Evolutionary conservation across 1,284 basidiomycete genomes (phyloP).

Genomic region (Boletus smithii): DNA sequence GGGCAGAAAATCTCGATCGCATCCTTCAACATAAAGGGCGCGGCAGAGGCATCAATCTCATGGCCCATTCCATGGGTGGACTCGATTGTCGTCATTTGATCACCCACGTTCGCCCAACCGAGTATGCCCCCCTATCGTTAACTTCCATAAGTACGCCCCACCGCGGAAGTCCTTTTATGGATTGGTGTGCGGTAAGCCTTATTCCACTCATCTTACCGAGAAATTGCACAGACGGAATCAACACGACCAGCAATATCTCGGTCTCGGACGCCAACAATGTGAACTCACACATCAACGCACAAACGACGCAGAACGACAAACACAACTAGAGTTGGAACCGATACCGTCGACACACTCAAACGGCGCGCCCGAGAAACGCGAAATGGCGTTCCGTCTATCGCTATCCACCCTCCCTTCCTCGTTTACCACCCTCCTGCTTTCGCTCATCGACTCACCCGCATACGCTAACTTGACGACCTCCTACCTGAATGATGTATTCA

Average conservation of each 20-base stretch:
- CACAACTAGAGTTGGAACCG: conserved; percentile 15
- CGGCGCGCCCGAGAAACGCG: conserved; percentile 28
- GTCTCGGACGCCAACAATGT: conserved; percentile 63
- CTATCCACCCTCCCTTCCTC: conserved; percentile 68
- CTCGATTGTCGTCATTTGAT: conserved; percentile 93
- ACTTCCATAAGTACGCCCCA: conserved; percentile 95
- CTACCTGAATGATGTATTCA: conserved; percentile 86
- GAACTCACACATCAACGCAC: conserved; percentile 30
- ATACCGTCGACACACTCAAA: conserved; percentile 16
- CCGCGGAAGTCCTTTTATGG: conserved; percentile 97
- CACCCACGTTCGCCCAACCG: conserved; percentile 75
- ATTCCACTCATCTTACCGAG: conserved; percentile 4
- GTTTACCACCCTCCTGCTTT: conserved; percentile 87
- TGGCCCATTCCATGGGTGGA: conserved; percentile 97
- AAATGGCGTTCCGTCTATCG: conserved; percentile 37
- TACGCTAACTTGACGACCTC: conserved; percentile 92
- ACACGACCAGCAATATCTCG: conserved; percentile 69
- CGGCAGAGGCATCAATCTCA: conserved; percentile 82
- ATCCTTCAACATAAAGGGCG: conserved; percentile 67
- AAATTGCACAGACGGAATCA: conserved; percentile 14
- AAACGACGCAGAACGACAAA: conserved; percentile 6
- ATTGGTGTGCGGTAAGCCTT: conserved; percentile 84
- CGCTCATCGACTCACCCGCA: conserved; percentile 92
- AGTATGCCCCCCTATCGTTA: conserved; percentile 85
- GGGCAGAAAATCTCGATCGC: conserved; percentile 77